phyloP scores from a whole-genome alignment of 2,329 filamentous ascomycete species.

The Clonostachys rhizophaga region DNA sequence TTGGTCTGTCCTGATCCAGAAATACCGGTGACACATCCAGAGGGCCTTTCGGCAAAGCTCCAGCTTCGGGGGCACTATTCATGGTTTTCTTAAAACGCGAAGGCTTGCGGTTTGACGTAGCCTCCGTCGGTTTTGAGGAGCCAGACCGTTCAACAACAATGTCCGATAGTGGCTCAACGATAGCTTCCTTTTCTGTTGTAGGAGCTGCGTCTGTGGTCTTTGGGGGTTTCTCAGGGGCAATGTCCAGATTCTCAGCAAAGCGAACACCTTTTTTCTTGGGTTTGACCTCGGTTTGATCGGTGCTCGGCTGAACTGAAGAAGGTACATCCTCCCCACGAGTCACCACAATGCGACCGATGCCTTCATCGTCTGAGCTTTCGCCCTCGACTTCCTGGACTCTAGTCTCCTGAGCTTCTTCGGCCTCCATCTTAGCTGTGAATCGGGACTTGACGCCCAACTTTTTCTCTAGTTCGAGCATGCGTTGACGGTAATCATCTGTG shows the following conservation, averaged over 20 bases:
- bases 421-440: slow-evolving; percentile 28
- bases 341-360: slow-evolving; percentile 54
- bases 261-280: slow-evolving; percentile 65
- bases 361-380: slow-evolving; percentile 33
- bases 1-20: slow-evolving; percentile 26
- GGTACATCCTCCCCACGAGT: slow-evolving; percentile 14
- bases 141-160: slow-evolving; percentile 41
- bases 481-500: slow-evolving; percentile 68
- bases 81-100: slow-evolving; percentile 48
- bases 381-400: slow-evolving; percentile 18
- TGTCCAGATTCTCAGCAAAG: slow-evolving; percentile 73
- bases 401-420: slow-evolving; percentile 25
- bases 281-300: slow-evolving; percentile 4
- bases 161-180: slow-evolving; percentile 45
- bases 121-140: slow-evolving; percentile 7
- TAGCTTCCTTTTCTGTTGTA: slow-evolving; percentile 15
- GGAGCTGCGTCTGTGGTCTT: slow-evolving; percentile 5
- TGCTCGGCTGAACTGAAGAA: slow-evolving; percentile 12
- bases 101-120: slow-evolving; percentile 23
- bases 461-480: slow-evolving; percentile 83
- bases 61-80: slow-evolving; percentile 7
- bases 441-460: slow-evolving; percentile 59
- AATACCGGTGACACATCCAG: slow-evolving; percentile 35
- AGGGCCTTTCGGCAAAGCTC: slow-evolving; percentile 30
- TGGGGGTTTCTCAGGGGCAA: slow-evolving; percentile 41